A percentile compares a stretch with the other conserved stretches of the same genome.
phyloP scores from a whole-genome alignment of 176 grass and related monocot species.

The Musa acuminata region DNA sequence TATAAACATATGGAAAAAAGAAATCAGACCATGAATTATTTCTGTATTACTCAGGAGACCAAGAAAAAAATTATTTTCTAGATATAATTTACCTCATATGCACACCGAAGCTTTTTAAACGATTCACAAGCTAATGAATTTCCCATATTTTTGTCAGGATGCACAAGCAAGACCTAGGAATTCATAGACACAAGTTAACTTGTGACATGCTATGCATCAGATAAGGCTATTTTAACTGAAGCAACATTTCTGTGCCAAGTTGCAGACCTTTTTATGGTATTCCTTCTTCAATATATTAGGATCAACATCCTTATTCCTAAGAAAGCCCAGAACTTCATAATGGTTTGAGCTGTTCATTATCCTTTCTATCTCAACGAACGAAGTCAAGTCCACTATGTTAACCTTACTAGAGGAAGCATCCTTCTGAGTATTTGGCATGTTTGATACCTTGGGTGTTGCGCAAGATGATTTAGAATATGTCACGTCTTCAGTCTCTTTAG shows the following conservation, averaged over 20 bases:
- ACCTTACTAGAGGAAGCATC: conserved; percentile 68
- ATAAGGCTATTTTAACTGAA: background rate
- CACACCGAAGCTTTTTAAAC: conserved; percentile 95
- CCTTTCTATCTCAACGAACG: conserved; percentile 83
- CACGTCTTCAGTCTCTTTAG: conserved; percentile 52
- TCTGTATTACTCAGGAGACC: background rate
- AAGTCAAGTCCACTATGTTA: conserved; percentile 49
- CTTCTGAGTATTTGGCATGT: conserved; percentile 57
- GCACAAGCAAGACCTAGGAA: conserved; percentile 81
- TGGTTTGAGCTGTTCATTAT: conserved; percentile 71
- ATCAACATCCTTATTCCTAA: conserved; percentile 45
- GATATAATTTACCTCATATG: conserved; percentile 73
- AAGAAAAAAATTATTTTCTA: conserved; percentile 15
- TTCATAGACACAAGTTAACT: conserved; percentile 25
- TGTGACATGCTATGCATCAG: background rate
- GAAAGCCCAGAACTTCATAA: conserved; percentile 86
- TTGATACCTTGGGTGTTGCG: conserved; percentile 43
- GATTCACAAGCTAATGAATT: conserved; percentile 70
- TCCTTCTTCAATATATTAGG: conserved; percentile 49
- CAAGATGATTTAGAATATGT: conserved; percentile 54
- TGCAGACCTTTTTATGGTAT: conserved; percentile 70
- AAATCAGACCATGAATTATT: background rate
- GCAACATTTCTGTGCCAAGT: background rate
- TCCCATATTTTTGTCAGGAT: conserved; percentile 98
- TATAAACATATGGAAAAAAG: background rate